Evolutionary conservation across 805 yeast genomes (phyloP).

Genomic region (Myxozyma melibiosi): DNA sequence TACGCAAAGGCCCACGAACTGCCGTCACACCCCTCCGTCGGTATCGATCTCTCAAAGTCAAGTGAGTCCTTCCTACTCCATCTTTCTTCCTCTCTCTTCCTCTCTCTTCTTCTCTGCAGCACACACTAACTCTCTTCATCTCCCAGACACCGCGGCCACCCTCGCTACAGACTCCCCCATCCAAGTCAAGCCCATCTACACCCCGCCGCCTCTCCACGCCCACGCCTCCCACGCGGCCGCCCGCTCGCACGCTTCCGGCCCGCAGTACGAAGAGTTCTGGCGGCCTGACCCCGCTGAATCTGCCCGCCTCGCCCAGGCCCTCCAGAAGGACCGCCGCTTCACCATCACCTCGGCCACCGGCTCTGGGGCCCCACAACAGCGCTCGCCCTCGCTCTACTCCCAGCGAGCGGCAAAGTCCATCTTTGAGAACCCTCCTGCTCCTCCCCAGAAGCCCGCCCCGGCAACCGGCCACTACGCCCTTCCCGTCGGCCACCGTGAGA

Average conservation of each 20-base stretch:
- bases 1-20: conserved; percentile 23
- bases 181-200: conserved; percentile 21
- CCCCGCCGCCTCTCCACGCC: conserved; percentile 19
- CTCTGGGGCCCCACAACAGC: conserved; percentile 5
- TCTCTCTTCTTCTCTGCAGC: not conserved
- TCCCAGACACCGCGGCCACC: conserved; percentile 20
- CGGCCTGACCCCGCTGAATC: conserved; percentile 52
- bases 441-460: not conserved
- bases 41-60: conserved; percentile 13
- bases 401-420: conserved; percentile 14
- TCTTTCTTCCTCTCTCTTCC: not conserved
- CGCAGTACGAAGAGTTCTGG: conserved; percentile 38
- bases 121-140: not conserved
- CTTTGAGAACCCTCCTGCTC: conserved; percentile 3
- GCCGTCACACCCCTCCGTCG: conserved; percentile 27
- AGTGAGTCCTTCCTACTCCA: conserved; percentile 10
- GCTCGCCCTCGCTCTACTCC: conserved; percentile 4
- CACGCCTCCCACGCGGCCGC: conserved; percentile 45
- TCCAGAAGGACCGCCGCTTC: conserved; percentile 49
- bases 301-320: conserved; percentile 61
- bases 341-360: conserved; percentile 36
- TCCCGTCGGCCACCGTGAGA: conserved; percentile 7
- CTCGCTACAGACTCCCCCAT: conserved; percentile 13
- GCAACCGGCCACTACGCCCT: conserved; percentile 12
- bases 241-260: conserved; percentile 42